Evolutionary conservation across 176 grass and related monocot genomes (phyloP).

Genomic region (Phyllostachys edulis): DNA sequence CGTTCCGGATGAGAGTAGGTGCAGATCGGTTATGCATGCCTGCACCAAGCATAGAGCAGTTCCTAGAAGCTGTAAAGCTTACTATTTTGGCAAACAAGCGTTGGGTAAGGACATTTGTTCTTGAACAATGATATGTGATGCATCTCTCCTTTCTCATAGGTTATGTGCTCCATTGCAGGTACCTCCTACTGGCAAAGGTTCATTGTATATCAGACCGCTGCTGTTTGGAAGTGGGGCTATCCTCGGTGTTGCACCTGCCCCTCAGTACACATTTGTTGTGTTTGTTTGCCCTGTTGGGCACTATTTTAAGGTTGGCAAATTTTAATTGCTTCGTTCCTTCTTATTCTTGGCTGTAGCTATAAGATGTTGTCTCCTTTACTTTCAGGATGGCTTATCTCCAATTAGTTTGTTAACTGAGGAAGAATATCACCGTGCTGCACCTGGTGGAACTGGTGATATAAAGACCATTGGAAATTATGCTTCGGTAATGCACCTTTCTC

Average conservation of each 20-base stretch:
- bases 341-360: neutral
- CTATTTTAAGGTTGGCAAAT: constrained; percentile 75
- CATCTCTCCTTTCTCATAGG: constrained; percentile 8
- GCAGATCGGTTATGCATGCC: constrained; percentile 84
- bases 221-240: constrained; percentile 79
- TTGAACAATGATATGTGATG: neutral
- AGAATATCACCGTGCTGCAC: constrained; percentile 80
- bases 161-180: constrained; percentile 46
- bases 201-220: constrained; percentile 84
- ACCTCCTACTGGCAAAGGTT: constrained; percentile 82
- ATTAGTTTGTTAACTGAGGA: constrained; percentile 87
- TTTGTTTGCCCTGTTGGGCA: constrained; percentile 89
- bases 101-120: constrained; percentile 58
- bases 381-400: constrained; percentile 77
- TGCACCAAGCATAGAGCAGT: constrained; percentile 70
- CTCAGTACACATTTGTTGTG: constrained; percentile 78
- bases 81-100: constrained; percentile 79
- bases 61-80: constrained; percentile 71
- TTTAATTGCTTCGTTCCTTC: neutral
- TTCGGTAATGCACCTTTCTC: constrained; percentile 49
- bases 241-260: constrained; percentile 83
- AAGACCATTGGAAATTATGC: constrained; percentile 97
- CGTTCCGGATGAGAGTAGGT: constrained; percentile 62
- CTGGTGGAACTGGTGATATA: constrained; percentile 84
- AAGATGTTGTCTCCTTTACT: constrained; percentile 12